phyloP scores from a whole-genome alignment of 164 flowering plant genomes.

The Dillenia suffruticosa region DNA sequence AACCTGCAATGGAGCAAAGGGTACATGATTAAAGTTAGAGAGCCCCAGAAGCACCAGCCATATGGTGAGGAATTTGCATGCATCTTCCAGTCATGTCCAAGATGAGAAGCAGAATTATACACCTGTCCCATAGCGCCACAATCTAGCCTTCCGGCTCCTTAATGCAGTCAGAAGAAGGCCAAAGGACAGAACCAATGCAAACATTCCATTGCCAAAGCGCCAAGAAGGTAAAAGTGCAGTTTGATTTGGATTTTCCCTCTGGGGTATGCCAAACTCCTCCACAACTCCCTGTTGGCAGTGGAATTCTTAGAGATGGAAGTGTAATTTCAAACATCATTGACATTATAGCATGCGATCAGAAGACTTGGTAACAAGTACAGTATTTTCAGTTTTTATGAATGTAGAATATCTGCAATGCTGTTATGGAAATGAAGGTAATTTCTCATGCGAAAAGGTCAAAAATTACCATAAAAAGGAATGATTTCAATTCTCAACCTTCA shows the following conservation, averaged over 20 bases:
- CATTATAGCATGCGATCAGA: too few relatives aligned
- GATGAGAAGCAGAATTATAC: neutral
- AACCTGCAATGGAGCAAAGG: conserved; percentile 37
- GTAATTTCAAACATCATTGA: too few relatives aligned
- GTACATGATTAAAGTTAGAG: conserved; percentile 1
- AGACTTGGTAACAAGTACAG: too few relatives aligned
- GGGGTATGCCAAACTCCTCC: conserved; percentile 81
- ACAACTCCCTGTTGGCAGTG: conserved; percentile 55
- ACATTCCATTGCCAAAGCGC: conserved; percentile 98
- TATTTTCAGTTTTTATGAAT: too few relatives aligned
- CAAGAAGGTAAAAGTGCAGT: conserved; percentile 62
- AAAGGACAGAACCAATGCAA: conserved; percentile 88
- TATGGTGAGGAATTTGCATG: neutral
- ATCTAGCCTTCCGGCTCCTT: conserved; percentile 90
- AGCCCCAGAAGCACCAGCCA: neutral
- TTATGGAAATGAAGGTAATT: too few relatives aligned
- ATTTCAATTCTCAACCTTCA: too few relatives aligned
- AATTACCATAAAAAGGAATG: too few relatives aligned
- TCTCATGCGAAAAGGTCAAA: too few relatives aligned
- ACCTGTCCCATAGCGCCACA: conserved; percentile 98
- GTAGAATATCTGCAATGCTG: too few relatives aligned
- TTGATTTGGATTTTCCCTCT: conserved; percentile 62
- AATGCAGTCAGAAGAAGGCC: conserved; percentile 88
- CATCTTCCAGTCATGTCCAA: neutral
- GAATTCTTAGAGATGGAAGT: too few relatives aligned